Base-by-base conservation (phyloP, 148 eudicot genomes). In the Cornus controversa region DNA sequence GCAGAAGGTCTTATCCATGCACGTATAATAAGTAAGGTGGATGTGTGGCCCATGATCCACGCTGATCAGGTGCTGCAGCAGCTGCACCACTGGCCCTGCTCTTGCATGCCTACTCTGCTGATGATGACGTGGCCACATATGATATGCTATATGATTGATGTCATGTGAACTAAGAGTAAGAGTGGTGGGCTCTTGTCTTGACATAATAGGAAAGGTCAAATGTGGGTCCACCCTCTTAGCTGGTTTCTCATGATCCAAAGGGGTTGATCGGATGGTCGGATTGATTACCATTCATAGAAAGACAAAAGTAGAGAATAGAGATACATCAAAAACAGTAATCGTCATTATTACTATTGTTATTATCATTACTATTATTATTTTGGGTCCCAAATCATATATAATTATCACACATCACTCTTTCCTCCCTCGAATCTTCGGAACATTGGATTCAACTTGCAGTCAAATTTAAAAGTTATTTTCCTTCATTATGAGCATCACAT, bases 61-160 rank as follows among this genome's bases (percentile, higher is more conserved):
- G 84, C 88, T 76, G 90, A 80, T 72, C 84, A 85, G 84, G 86
- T 87, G 86, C 87, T 82, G 86, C 84, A 31, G 29, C 84, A 26
- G 68, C 69, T 74, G 26, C 69, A 18, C 23, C 73, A 20, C 67
- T 27, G 87, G 29, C 71, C 80, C 82, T 69, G 68, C 68, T 62
- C 34, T 14, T 73, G 67, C 76, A 60, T 60, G 67, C 40, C 28
- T 58, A 2, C 34, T 31, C 1, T 31, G 34, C 34, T 40, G 9
- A 40, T 40, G 7, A 40, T 9, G 8, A 6, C 24, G 57, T 60
- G 64, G 18, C 64, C 64, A 14, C 64, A 3, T 18, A 18, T 60
- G 25, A 60, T 60, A 5, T 22, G 5, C 23, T 60, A 22, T 40
- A 4, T 60, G 64, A 60, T 60, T 60, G 64, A n/a, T 7, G 23